phyloP scores from a whole-genome alignment of 116 monocot genomes.

The Iris pallida region DNA sequence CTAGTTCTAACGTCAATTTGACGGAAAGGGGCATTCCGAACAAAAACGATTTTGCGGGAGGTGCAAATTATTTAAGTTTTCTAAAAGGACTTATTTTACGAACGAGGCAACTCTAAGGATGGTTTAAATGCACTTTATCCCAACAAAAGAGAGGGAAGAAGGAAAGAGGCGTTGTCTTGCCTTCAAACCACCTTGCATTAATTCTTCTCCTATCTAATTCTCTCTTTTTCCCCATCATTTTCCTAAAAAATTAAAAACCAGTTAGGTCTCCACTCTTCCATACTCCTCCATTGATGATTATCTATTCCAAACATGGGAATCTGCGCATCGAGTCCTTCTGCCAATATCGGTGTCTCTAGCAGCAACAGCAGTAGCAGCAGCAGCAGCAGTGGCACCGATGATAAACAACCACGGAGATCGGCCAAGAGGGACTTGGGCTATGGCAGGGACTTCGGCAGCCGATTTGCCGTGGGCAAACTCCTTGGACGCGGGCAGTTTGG shows the following conservation, averaged over 20 bases:
- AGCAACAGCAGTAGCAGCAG: slow-evolving; percentile 19
- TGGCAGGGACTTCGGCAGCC: slow-evolving; percentile 47
- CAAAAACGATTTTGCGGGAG: no score
- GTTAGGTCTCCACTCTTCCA: neutral
- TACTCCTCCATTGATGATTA: slow-evolving; percentile 1
- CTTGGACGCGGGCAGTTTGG: slow-evolving; percentile 74
- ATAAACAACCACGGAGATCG: no score
- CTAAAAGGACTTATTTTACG: no score
- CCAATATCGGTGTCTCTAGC: slow-evolving; percentile 26
- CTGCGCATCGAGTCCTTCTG: slow-evolving; percentile 36
- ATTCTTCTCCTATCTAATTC: no score
- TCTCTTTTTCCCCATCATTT: neutral
- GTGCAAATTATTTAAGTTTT: no score
- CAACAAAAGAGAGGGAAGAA: neutral
- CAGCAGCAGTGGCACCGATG: no score
- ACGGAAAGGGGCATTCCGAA: no score
- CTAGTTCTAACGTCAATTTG: no score
- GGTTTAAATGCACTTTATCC: no score
- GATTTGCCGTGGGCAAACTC: slow-evolving; percentile 68
- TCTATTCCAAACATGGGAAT: no score
- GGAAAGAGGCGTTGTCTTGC: neutral
- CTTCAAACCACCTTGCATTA: neutral
- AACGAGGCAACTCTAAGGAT: no score
- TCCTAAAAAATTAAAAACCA: no score
- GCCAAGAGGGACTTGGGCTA: slow-evolving; percentile 71